These are phyloP conservation scores for Acacia acuminata DNA, from an alignment of 306 rosid species.

Conservation along the genomic window DNA sequence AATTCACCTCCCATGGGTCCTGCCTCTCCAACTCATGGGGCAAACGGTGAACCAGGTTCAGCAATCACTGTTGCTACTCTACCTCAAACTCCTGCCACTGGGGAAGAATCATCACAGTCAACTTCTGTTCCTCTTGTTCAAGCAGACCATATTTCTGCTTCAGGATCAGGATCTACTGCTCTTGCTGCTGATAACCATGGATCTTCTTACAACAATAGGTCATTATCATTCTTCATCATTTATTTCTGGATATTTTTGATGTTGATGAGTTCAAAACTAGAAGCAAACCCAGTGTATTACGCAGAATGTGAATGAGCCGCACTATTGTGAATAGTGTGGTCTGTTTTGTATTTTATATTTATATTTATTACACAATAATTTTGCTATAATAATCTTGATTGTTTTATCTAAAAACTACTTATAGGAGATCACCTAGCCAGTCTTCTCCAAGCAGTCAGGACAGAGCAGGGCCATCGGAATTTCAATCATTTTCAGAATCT, in stretches of 20 bases:
- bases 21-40: slow-evolving; percentile 67
- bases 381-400: slow-evolving; percentile 9
- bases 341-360: not conserved
- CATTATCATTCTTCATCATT: slow-evolving; percentile 25
- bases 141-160: slow-evolving; percentile 58
- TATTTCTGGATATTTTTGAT: slow-evolving; percentile 13
- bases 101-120: slow-evolving; percentile 60
- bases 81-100: slow-evolving; percentile 48
- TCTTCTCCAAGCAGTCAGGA: slow-evolving; percentile 73
- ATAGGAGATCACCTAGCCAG: slow-evolving; percentile 67
- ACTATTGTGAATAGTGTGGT: not conserved
- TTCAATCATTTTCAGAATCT: slow-evolving; percentile 88
- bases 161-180: slow-evolving; percentile 62
- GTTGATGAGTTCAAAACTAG: not conserved
- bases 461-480: slow-evolving; percentile 93
- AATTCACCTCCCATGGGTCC: slow-evolving; percentile 59
- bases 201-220: slow-evolving; percentile 57
- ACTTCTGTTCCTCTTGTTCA: slow-evolving; percentile 48
- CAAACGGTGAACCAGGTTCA: slow-evolving; percentile 64
- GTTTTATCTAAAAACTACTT: slow-evolving; percentile 4
- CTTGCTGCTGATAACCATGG: slow-evolving; percentile 50
- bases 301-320: not conserved
- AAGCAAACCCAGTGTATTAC: not conserved
- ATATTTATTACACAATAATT: not conserved
- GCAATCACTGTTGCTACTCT: slow-evolving; percentile 45